Evolutionary conservation across 163 green algal species (phyloP), one percentile per base, ranked within the genome.

Genomic region (Prototheca wickerhamii): DNA sequence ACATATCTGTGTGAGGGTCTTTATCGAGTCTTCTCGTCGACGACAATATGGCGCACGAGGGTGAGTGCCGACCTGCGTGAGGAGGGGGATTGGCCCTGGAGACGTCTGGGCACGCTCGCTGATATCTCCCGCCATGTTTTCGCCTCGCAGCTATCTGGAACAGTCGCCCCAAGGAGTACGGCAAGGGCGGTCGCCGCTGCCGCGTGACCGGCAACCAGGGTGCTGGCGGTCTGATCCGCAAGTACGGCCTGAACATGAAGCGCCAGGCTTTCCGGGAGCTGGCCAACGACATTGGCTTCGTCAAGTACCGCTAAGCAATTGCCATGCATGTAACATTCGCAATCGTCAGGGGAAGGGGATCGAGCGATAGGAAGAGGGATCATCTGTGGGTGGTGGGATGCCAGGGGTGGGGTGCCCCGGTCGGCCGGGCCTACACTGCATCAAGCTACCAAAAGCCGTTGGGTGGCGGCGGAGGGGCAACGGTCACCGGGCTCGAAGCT

Each of bases 181-280:
- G 87, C 76, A 91, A 93, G 71, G 89, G 89, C 70, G 81, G 73
- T 60, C 86, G 89, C 68, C 61, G 74, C 33, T 95, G 89, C 92
- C 92, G 92, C 31, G 93, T 99, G 58, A 98, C 92, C 85, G 81
- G 81, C 67, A 99, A 98, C 84, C 79, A 86, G 63, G 46, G n/a
- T n/a, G n/a, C n/a, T n/a, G 87, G 91, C 75, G 93, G 84, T 67
- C 76, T 99, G 71, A 97, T 99, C 84, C 89, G 93, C 75, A 99
- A 99, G 88, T 99, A 99, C 81, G 85, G 86, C 72, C 76, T 99
- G 70, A 98, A 98, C 82, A 92, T 96, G 70, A 98, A 92, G 87
- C 84, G 93, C 50, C 93, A 98, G 84, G 61, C 58, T 83, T 96
- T 96, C 89, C 83, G 89, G 40, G 82, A 91, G 79, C 92, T 96